Evolutionary conservation across 148 eudicot genomes (phyloP).

Genomic region (Bassia scoparia): DNA sequence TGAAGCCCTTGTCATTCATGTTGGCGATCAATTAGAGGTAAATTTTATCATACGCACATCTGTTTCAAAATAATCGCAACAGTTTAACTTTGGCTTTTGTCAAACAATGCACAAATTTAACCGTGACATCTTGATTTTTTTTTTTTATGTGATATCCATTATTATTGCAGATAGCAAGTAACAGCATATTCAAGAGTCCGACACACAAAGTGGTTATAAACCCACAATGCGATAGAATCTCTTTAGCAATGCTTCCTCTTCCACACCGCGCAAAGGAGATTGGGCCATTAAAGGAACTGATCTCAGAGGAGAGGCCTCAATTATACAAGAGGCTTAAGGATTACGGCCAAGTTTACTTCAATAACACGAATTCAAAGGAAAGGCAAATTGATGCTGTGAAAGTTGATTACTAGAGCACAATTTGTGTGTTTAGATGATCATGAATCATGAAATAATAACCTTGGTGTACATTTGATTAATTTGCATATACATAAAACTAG

Average conservation of each 20-base stretch:
- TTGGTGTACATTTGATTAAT: no score
- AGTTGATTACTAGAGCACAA: not conserved
- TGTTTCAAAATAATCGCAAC: no score
- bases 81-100: no score
- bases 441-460: no score
- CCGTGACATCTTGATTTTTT: no score
- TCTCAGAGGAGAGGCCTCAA: constrained; percentile 33
- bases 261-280: constrained; percentile 30
- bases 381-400: constrained; percentile 23
- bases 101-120: no score
- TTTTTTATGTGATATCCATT: not conserved
- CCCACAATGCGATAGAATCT: constrained; percentile 27
- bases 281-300: constrained; percentile 28
- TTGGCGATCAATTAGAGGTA: constrained; percentile 52
- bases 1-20: constrained; percentile 37
- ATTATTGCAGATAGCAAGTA: constrained; percentile 34
- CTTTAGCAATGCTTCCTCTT: constrained; percentile 27
- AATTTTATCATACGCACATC: not conserved
- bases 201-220: constrained; percentile 36
- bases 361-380: constrained; percentile 10
- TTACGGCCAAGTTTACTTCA: constrained; percentile 20
- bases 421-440: no score
- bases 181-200: constrained; percentile 37
- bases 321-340: constrained; percentile 32
- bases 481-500: no score